Evolutionary conservation across 257 asterid genomes (phyloP).

Genomic region (Scutellaria baicalensis): DNA sequence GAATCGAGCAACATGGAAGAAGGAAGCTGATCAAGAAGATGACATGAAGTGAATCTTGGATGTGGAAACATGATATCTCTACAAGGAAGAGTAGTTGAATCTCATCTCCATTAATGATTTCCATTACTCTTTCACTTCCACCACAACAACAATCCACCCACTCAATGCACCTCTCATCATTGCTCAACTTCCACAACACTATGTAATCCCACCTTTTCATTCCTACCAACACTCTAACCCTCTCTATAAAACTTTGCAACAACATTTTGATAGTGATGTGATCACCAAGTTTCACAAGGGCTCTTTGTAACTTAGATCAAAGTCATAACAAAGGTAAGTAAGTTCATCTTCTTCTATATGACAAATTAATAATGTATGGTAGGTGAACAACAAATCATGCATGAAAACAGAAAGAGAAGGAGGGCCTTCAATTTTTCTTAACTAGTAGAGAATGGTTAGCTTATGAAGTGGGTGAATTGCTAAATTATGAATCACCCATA

Average conservation of each 20-base stretch:
- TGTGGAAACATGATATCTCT: slow-evolving; percentile 60
- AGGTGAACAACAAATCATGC: slow-evolving; percentile 50
- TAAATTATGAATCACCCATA: neutral
- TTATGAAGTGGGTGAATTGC: slow-evolving; percentile 5
- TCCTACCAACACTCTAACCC: slow-evolving; percentile 63
- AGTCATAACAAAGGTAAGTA: neutral
- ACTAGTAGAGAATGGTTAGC: slow-evolving; percentile 1
- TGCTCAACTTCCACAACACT: slow-evolving; percentile 61
- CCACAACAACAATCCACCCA: slow-evolving; percentile 81
- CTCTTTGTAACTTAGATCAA: neutral
- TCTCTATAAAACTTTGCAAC: slow-evolving; percentile 47
- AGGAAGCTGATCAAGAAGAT: slow-evolving; percentile 52
- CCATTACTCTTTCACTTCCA: slow-evolving; percentile 36
- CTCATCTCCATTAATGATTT: slow-evolving; percentile 21
- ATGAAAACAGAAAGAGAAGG: slow-evolving; percentile 27
- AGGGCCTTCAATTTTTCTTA: neutral
- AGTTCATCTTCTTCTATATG: too few relatives aligned
- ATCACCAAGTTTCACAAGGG: neutral
- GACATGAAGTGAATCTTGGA: slow-evolving; percentile 51
- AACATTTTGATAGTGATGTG: slow-evolving; percentile 25
- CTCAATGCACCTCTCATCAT: slow-evolving; percentile 77
- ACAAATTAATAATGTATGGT: slow-evolving; percentile 19
- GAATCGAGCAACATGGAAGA: slow-evolving; percentile 49
- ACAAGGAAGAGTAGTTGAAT: slow-evolving; percentile 43
- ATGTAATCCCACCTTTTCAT: slow-evolving; percentile 70